Evolutionary conservation across 305 asterid species (phyloP).

Genomic region (Fraxinus sp.): DNA sequence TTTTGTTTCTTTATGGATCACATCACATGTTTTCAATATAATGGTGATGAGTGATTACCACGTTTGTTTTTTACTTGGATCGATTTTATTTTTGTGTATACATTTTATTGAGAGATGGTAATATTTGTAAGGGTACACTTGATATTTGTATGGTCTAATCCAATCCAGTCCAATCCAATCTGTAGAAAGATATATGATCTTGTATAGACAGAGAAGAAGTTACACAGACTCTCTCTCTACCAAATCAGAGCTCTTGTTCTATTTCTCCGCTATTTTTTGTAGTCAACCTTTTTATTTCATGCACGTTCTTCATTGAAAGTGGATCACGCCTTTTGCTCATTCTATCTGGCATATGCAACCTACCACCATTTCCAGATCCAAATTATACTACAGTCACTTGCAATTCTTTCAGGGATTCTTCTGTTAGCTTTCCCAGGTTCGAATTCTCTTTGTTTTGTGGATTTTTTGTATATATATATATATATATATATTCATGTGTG

Average conservation of each 20-base stretch:
- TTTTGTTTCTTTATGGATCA: not conserved
- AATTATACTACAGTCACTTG: constrained; percentile 21
- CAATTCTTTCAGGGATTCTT: constrained; percentile 11
- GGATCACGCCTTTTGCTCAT: not conserved
- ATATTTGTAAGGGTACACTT: not conserved
- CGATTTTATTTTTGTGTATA: not conserved
- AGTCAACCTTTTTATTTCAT: not conserved
- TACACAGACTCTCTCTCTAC: not conserved
- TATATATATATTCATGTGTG: not conserved
- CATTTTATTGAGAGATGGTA: not conserved
- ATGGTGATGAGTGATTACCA: not conserved
- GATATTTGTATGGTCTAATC: not conserved
- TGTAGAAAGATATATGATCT: not conserved
- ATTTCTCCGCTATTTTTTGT: not conserved
- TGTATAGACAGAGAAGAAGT: not conserved
- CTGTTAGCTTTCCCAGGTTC: constrained; percentile 15
- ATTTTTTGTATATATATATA: not conserved
- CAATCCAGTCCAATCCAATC: not conserved
- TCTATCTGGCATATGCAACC: not conserved
- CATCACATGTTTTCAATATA: not conserved
- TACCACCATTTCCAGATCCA: constrained; percentile 22
- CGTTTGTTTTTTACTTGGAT: not conserved
- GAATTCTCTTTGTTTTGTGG: not conserved
- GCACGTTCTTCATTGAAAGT: not conserved
- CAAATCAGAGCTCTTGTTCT: not conserved